phyloP scores from a whole-genome alignment of 2,329 filamentous ascomycete species.

The Cordyceps pruinosa region DNA sequence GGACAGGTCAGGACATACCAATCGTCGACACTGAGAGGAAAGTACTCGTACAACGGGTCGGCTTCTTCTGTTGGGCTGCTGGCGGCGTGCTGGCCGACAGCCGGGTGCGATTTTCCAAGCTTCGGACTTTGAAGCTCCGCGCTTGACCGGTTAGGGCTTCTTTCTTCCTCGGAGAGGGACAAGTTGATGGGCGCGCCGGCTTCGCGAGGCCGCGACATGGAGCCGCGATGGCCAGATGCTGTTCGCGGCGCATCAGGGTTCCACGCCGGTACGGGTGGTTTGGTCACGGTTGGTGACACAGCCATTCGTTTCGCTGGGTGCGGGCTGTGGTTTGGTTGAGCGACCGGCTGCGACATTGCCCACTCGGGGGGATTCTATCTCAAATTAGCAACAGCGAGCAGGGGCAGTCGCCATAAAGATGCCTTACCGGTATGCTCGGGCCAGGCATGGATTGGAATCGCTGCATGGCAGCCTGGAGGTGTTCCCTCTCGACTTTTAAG shows the following conservation, averaged over 20 bases:
- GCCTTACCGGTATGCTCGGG: background rate
- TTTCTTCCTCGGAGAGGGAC: slow-evolving; percentile 54
- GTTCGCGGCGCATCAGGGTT: slow-evolving; percentile 27
- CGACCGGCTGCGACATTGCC: slow-evolving; percentile 33
- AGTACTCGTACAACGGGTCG: slow-evolving; percentile 89
- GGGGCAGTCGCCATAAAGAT: background rate
- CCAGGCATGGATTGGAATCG: slow-evolving; percentile 18
- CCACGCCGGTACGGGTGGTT: slow-evolving; percentile 50
- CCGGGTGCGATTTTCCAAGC: slow-evolving; percentile 32
- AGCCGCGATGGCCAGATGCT: slow-evolving; percentile 15
- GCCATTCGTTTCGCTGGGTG: slow-evolving; percentile 47
- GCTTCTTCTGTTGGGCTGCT: slow-evolving; percentile 67
- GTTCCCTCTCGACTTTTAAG: slow-evolving; percentile 29
- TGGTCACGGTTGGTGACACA: slow-evolving; percentile 42
- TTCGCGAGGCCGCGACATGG: slow-evolving; percentile 11
- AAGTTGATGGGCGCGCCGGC: slow-evolving; percentile 38
- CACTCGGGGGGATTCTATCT: slow-evolving; percentile 37
- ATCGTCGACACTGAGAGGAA: slow-evolving; percentile 83
- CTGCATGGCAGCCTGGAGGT: slow-evolving; percentile 22
- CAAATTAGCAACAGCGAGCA: slow-evolving; percentile 13
- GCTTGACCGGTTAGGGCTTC: slow-evolving; percentile 45
- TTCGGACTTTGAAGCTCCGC: slow-evolving; percentile 47
- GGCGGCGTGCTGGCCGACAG: slow-evolving; percentile 32
- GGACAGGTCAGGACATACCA: slow-evolving; percentile 45
- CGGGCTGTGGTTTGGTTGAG: slow-evolving; percentile 32